Conservation (phyloP, 306 rosid genomes). For the Vigna mungo region DNA sequence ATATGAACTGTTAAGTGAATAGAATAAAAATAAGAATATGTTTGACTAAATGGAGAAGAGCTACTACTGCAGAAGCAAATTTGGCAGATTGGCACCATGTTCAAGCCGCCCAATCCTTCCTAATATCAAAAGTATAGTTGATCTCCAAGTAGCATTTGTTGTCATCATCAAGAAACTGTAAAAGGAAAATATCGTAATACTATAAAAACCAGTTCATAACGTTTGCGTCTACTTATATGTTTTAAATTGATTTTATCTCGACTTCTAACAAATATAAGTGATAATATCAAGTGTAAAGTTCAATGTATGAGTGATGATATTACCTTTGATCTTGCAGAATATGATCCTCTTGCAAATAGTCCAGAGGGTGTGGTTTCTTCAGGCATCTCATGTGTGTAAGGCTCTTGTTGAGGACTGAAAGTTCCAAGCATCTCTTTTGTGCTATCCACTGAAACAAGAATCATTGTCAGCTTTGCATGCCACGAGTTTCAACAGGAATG, state of each 20-base stretch:
- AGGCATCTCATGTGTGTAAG: constrained; percentile 80
- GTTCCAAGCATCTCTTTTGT: constrained; percentile 94
- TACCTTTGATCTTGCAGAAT: constrained; percentile 88
- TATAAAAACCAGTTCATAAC: too few species aligned
- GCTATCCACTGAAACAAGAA: constrained; percentile 74
- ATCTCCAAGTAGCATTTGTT: constrained; percentile 84
- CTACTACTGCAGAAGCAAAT: constrained; percentile 24
- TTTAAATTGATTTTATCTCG: too few species aligned
- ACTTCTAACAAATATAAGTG: too few species aligned
- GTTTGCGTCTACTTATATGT: too few species aligned
- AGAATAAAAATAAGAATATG: background rate
- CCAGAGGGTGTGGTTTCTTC: constrained; percentile 96
- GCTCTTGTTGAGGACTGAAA: constrained; percentile 82
- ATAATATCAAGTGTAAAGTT: too few species aligned
- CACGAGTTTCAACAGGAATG: background rate
- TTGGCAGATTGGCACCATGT: constrained; percentile 24
- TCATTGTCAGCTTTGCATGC: constrained; percentile 5
- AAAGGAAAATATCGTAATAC: background rate
- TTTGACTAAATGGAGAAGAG: constrained; percentile 38
- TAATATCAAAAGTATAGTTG: constrained; percentile 77
- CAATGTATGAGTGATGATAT: background rate
- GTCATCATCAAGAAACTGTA: constrained; percentile 83
- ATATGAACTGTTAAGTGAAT: constrained; percentile 8
- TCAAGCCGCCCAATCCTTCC: constrained; percentile 74
- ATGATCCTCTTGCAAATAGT: constrained; percentile 84